Evolutionary conservation across 805 yeast species (phyloP).

Genomic region (Teunomyces pallodes): DNA sequence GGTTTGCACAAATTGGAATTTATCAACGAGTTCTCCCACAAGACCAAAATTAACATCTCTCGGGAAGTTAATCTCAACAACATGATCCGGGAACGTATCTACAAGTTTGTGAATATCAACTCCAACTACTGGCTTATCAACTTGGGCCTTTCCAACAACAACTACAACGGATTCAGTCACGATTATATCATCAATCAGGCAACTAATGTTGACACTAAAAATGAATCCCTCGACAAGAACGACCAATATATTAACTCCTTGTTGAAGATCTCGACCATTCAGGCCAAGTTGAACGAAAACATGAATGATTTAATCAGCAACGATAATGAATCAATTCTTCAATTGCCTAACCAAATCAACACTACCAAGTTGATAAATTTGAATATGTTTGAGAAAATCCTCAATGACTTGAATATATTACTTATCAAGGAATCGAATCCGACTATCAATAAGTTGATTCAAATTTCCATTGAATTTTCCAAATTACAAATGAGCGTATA

Average conservation of each 20-base stretch:
- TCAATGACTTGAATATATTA: conserved; percentile 24
- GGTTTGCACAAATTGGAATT: conserved; percentile 43
- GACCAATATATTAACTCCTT: conserved; percentile 25
- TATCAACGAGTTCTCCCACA: conserved; percentile 41
- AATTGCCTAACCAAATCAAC: conserved; percentile 15
- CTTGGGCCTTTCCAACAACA: conserved; percentile 34
- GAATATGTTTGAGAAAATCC: conserved; percentile 42
- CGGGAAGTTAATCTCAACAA: conserved; percentile 30
- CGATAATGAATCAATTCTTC: conserved; percentile 10
- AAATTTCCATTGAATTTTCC: conserved; percentile 34
- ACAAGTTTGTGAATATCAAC: conserved; percentile 41
- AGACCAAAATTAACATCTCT: conserved; percentile 20
- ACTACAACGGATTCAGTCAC: conserved; percentile 23
- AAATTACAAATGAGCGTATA: conserved; percentile 38
- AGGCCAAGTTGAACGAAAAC: conserved; percentile 39
- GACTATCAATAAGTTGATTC: conserved; percentile 22
- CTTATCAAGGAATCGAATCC: conserved; percentile 13
- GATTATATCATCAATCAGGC: conserved; percentile 39
- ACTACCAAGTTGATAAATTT: conserved; percentile 35
- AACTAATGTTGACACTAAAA: conserved; percentile 22
- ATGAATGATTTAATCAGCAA: conserved; percentile 30
- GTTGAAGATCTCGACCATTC: conserved; percentile 32
- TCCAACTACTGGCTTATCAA: conserved; percentile 43
- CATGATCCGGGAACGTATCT: conserved; percentile 38
- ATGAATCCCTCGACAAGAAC: conserved; percentile 6